These are phyloP conservation scores for Termitomyces sp. DNA, from an alignment of 768 basidiomycete genomes.

Conservation along the genomic window DNA sequence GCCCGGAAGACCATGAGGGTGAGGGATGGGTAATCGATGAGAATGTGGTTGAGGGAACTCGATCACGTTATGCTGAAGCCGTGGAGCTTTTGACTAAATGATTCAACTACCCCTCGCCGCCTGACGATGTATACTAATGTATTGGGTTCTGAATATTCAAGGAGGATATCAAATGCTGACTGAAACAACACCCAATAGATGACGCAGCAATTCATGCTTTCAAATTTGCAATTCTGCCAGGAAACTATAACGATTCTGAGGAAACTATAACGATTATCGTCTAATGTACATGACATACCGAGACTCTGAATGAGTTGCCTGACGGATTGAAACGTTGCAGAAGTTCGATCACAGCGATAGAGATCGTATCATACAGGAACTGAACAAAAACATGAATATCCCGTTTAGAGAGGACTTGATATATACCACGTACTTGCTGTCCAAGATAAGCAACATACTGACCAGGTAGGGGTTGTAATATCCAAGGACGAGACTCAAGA, in stretches of 20 bases:
- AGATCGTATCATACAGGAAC: neutral
- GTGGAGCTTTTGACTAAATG: constrained; percentile 48
- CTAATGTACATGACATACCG: no score
- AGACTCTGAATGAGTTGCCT: no score
- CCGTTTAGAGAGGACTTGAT: no score
- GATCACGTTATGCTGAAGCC: constrained; percentile 76
- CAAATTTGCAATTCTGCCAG: no score
- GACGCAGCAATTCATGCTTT: no score
- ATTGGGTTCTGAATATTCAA: neutral
- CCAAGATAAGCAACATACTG: neutral
- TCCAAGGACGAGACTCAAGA: neutral
- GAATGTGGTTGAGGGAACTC: constrained; percentile 74
- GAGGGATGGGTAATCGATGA: constrained; percentile 80
- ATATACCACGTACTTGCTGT: neutral
- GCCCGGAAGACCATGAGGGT: constrained; percentile 59
- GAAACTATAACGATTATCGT: no score
- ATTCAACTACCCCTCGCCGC: neutral
- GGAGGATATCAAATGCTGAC: no score
- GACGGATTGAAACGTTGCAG: neutral
- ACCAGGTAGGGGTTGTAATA: neutral
- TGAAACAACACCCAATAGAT: no score
- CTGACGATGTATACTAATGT: no score
- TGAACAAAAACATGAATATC: neutral
- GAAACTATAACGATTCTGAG: no score
- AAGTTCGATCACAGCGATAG: neutral